phyloP scores from a whole-genome alignment of 2,329 filamentous ascomycete genomes.

The Helotiales sp. region DNA sequence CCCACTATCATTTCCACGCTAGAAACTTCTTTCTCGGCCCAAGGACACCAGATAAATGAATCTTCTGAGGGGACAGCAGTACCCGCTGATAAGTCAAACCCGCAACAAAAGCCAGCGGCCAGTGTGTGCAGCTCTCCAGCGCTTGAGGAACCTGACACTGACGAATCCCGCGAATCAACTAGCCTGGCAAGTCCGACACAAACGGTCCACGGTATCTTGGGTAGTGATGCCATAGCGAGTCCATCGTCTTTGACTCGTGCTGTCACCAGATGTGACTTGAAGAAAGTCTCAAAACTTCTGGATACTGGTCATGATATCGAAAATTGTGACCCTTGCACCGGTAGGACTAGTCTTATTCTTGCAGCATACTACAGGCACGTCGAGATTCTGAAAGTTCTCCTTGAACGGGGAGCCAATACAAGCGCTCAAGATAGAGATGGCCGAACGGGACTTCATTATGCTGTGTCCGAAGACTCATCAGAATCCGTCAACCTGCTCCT shows the following conservation, averaged over 20 bases:
- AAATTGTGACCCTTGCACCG: not conserved
- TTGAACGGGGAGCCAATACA: not conserved
- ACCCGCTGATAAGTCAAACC: no score
- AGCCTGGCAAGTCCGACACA: no score
- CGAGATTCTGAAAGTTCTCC: not conserved
- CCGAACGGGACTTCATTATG: not conserved
- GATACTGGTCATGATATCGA: not conserved
- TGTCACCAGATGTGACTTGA: not conserved
- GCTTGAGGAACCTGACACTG: no score
- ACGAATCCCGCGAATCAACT: no score
- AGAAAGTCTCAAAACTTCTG: not conserved
- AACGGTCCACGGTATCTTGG: no score
- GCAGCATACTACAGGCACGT: not conserved
- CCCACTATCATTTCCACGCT: no score
- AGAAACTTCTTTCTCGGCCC: no score
- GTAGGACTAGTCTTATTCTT: not conserved
- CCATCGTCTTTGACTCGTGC: not conserved
- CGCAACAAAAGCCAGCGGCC: no score
- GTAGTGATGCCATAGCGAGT: not conserved
- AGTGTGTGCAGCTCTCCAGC: no score
- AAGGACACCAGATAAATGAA: no score
- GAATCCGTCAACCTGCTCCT: not conserved
- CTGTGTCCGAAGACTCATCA: not conserved
- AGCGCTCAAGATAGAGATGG: not conserved
- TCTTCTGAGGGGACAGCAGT: no score